A percentile compares a stretch with the other conserved stretches of the same genome.
phyloP scores from a whole-genome alignment of 129 eudicot species.

The Tagetes erecta region DNA sequence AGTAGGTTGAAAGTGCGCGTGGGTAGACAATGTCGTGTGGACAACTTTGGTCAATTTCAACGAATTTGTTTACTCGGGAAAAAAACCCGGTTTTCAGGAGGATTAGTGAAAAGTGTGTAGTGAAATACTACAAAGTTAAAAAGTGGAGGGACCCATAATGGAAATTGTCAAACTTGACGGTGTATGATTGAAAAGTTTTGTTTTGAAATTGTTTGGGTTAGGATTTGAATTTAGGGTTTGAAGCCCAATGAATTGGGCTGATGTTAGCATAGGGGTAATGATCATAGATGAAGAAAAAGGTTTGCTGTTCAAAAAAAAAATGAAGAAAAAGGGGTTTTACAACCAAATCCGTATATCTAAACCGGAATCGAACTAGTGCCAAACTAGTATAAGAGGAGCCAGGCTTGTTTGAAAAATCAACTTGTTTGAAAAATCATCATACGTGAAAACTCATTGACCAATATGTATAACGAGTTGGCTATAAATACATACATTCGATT shows the following conservation, averaged over 20 bases:
- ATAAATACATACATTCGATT: too few relatives aligned
- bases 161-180: slow-evolving; percentile 37
- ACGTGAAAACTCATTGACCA: neutral
- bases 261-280: neutral
- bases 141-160: slow-evolving; percentile 24
- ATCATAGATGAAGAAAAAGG: too few relatives aligned
- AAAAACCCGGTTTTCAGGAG: slow-evolving; percentile 27
- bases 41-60: slow-evolving; percentile 30
- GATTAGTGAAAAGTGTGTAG: slow-evolving; percentile 29
- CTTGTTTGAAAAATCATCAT: neutral
- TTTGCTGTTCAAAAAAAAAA: too few relatives aligned
- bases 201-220: slow-evolving; percentile 4
- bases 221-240: slow-evolving; percentile 30
- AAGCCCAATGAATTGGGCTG: slow-evolving; percentile 14
- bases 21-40: neutral
- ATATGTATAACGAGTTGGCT: too few relatives aligned
- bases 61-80: slow-evolving; percentile 12
- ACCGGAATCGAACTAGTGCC: too few relatives aligned
- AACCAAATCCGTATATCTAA: too few relatives aligned
- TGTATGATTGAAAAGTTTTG: neutral
- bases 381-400: too few relatives aligned
- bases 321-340: too few relatives aligned
- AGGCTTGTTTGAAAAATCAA: neutral
- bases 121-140: slow-evolving; percentile 11
- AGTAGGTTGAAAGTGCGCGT: slow-evolving; percentile 1